Evolutionary conservation across 73 alveolate species (phyloP).

Genomic region (Stentor roeselii): DNA sequence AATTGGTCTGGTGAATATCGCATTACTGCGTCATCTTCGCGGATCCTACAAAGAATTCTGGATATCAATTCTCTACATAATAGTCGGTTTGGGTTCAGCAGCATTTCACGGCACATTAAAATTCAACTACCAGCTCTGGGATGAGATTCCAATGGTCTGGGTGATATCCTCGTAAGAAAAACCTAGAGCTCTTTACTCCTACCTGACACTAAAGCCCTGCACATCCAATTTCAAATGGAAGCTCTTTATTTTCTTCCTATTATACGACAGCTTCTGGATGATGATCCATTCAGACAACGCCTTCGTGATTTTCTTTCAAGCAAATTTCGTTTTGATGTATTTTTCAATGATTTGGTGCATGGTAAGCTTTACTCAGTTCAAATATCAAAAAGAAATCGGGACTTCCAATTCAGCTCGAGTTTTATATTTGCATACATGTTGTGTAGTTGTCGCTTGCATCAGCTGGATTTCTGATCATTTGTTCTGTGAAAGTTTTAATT

Average conservation of each 20-base stretch:
- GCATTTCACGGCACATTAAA: slow-evolving; percentile 20
- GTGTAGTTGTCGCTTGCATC: background rate
- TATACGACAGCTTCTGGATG: background rate
- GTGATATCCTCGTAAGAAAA: background rate
- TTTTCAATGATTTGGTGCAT: background rate
- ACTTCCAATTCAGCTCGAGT: background rate
- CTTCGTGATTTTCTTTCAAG: slow-evolving; percentile 15
- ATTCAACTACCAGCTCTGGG: slow-evolving; percentile 20
- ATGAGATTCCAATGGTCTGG: slow-evolving; percentile 24
- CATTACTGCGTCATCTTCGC: background rate
- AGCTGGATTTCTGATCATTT: background rate
- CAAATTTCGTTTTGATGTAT: background rate
- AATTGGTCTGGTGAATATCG: background rate
- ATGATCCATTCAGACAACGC: background rate
- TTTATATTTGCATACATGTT: background rate
- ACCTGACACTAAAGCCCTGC: background rate
- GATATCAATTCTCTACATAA: background rate
- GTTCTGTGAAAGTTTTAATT: background rate
- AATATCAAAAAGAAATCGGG: background rate
- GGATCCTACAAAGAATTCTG: background rate
- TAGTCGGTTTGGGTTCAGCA: slow-evolving; percentile 21
- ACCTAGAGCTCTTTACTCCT: slow-evolving; percentile 1
- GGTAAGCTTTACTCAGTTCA: background rate
- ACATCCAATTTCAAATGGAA: background rate
- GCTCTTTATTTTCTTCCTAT: background rate